Conservation (phyloP, 179 eudicot species). For the Beta lomatogona region DNA sequence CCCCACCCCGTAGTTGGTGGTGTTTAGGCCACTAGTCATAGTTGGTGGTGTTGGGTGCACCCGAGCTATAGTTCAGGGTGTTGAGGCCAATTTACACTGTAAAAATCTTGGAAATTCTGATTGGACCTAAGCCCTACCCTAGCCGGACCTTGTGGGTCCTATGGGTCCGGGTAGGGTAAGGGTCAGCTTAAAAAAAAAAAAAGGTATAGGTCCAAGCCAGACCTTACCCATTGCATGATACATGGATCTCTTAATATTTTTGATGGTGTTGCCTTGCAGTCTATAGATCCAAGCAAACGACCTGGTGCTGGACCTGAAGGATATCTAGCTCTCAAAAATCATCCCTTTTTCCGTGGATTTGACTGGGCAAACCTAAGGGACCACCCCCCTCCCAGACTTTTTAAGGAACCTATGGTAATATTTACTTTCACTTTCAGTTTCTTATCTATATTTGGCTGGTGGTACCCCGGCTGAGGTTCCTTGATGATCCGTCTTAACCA, state of each 20-base stretch:
- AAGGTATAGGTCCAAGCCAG: too few species aligned
- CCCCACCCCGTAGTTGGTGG: too few species aligned
- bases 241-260: not conserved
- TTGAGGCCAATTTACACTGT: too few species aligned
- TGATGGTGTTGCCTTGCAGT: conserved; percentile 42
- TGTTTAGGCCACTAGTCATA: too few species aligned
- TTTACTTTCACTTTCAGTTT: not conserved
- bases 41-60: too few species aligned
- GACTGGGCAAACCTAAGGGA: conserved; percentile 71
- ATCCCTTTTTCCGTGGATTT: conserved; percentile 73
- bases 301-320: conserved; percentile 94
- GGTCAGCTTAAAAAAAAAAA: too few species aligned
- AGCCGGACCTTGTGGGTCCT: too few species aligned
- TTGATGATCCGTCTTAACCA: conserved; percentile 16
- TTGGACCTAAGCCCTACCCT: too few species aligned
- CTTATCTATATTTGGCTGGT: not conserved
- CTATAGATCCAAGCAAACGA: conserved; percentile 76
- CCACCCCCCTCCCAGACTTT: conserved; percentile 62
- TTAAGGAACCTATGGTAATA: conserved; percentile 53
- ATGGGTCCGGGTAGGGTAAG: too few species aligned
- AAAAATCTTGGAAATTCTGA: too few species aligned
- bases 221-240: not conserved
- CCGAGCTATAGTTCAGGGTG: too few species aligned
- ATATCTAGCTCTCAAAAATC: conserved; percentile 63
- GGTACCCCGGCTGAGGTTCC: conserved; percentile 5